phyloP scores from a whole-genome alignment of 768 basidiomycete species.

The Pleurotus djamor region DNA sequence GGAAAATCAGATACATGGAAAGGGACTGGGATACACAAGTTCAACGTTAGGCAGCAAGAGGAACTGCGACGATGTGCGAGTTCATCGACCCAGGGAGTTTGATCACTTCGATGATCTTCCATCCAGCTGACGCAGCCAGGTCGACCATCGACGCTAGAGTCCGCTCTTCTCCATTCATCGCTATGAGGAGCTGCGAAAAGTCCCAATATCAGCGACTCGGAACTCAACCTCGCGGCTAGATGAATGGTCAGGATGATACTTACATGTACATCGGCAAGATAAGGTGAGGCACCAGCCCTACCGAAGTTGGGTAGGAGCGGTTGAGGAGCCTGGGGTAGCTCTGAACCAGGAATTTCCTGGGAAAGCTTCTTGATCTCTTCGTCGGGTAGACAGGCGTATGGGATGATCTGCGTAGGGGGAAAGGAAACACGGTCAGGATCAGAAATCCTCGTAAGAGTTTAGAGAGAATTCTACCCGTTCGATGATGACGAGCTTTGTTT shows the following conservation, averaged over 20 bases:
- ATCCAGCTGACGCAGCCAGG: slow-evolving; percentile 20
- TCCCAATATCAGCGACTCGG: background rate
- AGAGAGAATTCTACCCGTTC: slow-evolving; percentile 13
- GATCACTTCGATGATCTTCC: slow-evolving; percentile 17
- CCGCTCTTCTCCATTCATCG: slow-evolving; percentile 25
- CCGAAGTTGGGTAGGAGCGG: slow-evolving; percentile 24
- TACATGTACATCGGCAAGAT: slow-evolving; percentile 23
- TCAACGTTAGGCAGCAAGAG: background rate
- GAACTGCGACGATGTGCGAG: slow-evolving; percentile 2
- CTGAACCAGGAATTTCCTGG: background rate
- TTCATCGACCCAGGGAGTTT: background rate
- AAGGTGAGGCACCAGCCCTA: slow-evolving; percentile 14
- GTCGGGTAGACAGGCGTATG: slow-evolving; percentile 13
- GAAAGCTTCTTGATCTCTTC: slow-evolving; percentile 2
- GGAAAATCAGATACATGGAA: too few relatives aligned
- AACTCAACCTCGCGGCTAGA: background rate
- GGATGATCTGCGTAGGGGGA: slow-evolving; percentile 11
- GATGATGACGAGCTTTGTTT: slow-evolving; percentile 21
- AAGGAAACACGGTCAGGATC: too few relatives aligned
- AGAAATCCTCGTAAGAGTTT: background rate
- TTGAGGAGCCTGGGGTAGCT: slow-evolving; percentile 13
- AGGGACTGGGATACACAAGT: too few relatives aligned
- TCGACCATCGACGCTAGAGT: slow-evolving; percentile 21
- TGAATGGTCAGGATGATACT: background rate
- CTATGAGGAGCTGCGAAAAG: slow-evolving; percentile 21